Base-by-base conservation (phyloP, 2,329 filamentous ascomycete genomes). In the Ophiobolus disseminans region DNA sequence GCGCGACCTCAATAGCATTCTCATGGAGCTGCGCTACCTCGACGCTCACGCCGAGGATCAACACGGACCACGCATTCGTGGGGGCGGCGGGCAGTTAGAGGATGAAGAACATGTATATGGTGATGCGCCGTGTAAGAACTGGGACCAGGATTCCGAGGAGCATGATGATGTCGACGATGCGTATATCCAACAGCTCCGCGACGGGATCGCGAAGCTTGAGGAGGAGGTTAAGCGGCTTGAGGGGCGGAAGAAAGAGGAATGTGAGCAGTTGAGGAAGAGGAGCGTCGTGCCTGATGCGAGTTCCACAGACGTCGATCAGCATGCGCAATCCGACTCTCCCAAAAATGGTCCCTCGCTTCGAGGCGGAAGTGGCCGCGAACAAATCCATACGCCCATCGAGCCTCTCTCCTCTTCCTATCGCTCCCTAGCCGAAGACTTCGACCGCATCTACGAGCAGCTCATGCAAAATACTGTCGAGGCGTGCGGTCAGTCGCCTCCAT, bases 101-200 rank as follows among this genome's bases (percentile, higher is more conserved):
- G 44, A 43, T n/a, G 39, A 47, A 26, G 44, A 44, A 13, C 39
- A 39, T 40, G 35, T 52, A 23, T 52, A 37, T 19, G 40, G 30
- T 9, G 34, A 40, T 30, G 38, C 38, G 4, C 44, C 30, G n/a
- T 52, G 30, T 22, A 40, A n/a, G 16, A 40, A 48, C 4, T 48
- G 39, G 44, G 44, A 40, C n/a, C 17, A 52, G 4, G 14, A 23
- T 32, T 23, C 34, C 9, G 40, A 21, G 9, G 3, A 3, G 13
- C 11, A 9, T 21, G 20, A n/a, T 8, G 32, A 3, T 22, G 40
- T 8, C 3, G 5, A 4, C 13, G 40, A 4, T 10, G n/a, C 4
- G 14, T 25, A 26, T 26, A 26, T 26, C 23, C 7, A 26, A 11
- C 23, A 26, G 11, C 11, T 26, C 7, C 23, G 23, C 23, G 11